Evolutionary conservation across 306 rosid species (phyloP), one percentile per base, ranked within the genome.

Genomic region (Vicia sativa): DNA sequence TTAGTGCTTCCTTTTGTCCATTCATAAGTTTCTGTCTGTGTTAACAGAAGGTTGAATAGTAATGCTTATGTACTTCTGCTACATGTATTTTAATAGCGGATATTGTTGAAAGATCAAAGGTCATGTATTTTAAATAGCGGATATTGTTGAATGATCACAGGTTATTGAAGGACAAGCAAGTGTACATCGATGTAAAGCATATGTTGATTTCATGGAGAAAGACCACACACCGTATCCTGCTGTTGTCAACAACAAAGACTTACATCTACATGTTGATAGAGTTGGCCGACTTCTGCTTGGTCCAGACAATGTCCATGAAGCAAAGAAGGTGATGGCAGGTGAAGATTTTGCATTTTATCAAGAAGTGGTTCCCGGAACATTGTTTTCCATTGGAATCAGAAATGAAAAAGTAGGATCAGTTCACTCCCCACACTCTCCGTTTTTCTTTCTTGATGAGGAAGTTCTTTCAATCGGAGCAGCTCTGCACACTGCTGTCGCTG

Each of bases 311-410:
- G 92, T 87, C 50, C 71, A 39, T 79, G 72, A 34, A 15, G 85
- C 71, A 55, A 9, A 54, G 69, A 83, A 38, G 67, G 68, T 73
- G 19, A 77, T 87, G 96, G 90, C 87, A n/a, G 87, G 89, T 29
- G 96, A 89, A 74, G 96, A 89, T 69, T 77, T 77, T 19, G 86
- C 96, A 56, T 83, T 13, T 65, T 83, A 83, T 76, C 96, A 86
- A 64, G 70, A 84, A 74, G 29, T 75, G 61, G 72, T 84, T 73
- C 92, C 92, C 0, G 90, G 90, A 73, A 31, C 70, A 14, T 58
- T 83, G 82, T 21, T 62, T 80, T 10, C 52, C 77, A 75, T 83
- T 45, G 89, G 92, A 71, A 86, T 89, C 73, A 60, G 90, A 75
- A 89, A 89, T 70, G 88, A 84, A 68, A 54, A 81, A 71, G 68